Evolutionary conservation across 768 basidiomycete species (phyloP), one percentile per base, ranked within the genome.

Genomic region (Podaxis rugospora): DNA sequence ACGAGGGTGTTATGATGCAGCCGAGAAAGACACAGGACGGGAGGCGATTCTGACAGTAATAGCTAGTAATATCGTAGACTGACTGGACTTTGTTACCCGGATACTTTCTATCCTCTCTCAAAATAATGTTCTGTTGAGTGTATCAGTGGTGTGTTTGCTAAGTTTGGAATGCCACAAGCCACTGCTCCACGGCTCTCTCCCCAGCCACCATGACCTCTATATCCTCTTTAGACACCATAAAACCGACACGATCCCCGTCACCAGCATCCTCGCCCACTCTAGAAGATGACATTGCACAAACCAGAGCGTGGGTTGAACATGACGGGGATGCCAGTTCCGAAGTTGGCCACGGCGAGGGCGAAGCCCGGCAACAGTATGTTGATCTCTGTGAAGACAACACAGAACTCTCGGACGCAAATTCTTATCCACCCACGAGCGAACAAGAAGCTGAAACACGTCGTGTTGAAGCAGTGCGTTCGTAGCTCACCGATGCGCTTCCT

Each of bases 381-480:
- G 44, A 47, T 49, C 52, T n/a, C 14, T 7, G 36, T 35, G 59
- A 55, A 28, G 75, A 73, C 51, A 65, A 66, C 28, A 51, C 65
- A 10, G 66, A 57, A n/a, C 54, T 56, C 36, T 57, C 40, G 18
- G 65, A 61, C 58, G 63, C 61, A 27, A 54, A 55, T 18, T 72
- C 74, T 25, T 92, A 92, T 66, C 89, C 91, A 1, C 91, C 91
- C 2, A 80, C 71, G 42, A 84, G 75, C 44, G 87, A 91, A 63
- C 86, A 86, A 18, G 80, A 80, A 35, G 80, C 80, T 46, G 92
- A 92, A 64, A 84, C 89, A 28, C 81, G 84, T 61, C 78, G 84
- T 58, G 77, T 93, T 18, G 80, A 86, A 75, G 89, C 92, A 85
- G 92, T 89, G 72, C 55, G 69, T 67, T 62, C 35, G 23, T 5